Evolutionary conservation across 1,139 yeast genomes (phyloP).

Genomic region (Geotrichum candidum): DNA sequence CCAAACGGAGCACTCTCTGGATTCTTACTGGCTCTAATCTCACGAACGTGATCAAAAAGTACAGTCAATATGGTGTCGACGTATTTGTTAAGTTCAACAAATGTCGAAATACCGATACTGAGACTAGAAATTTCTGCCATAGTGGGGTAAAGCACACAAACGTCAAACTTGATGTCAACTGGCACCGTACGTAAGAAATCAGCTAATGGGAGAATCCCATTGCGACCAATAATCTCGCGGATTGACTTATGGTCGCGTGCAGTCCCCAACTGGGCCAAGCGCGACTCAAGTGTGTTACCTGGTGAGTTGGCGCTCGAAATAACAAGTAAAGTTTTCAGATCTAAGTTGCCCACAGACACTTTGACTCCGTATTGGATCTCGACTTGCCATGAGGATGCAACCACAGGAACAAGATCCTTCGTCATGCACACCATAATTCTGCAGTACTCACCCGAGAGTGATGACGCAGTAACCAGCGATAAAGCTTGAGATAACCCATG

Average conservation of each 20-base stretch:
- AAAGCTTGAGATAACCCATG: conserved; percentile 38
- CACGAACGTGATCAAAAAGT: conserved; percentile 68
- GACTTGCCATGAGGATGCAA: conserved; percentile 66
- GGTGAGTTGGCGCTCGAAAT: conserved; percentile 16
- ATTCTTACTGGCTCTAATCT: conserved; percentile 24
- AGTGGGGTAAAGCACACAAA: conserved; percentile 81
- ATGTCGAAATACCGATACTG: conserved; percentile 41
- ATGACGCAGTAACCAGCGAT: conserved; percentile 87
- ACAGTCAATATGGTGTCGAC: conserved; percentile 68
- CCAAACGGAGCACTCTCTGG: conserved; percentile 19
- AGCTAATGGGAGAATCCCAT: conserved; percentile 52
- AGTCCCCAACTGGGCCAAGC: conserved; percentile 18
- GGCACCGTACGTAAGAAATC: conserved; percentile 53
- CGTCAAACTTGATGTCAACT: conserved; percentile 58
- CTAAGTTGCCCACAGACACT: conserved; percentile 44
- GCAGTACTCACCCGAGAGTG: conserved; percentile 74
- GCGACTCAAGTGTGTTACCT: conserved; percentile 6
- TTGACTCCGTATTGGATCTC: conserved; percentile 49
- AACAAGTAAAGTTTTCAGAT: conserved; percentile 39
- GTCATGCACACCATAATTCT: conserved; percentile 65
- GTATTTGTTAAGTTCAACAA: conserved; percentile 56
- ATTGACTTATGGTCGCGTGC: conserved; percentile 30
- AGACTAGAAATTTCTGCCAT: conserved; percentile 50
- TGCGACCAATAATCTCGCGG: conserved; percentile 28
- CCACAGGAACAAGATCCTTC: conserved; percentile 80